These are phyloP conservation scores for Monosporascus sp. DNA, from an alignment of 2,329 filamentous ascomycete species.

Conservation along the genomic window DNA sequence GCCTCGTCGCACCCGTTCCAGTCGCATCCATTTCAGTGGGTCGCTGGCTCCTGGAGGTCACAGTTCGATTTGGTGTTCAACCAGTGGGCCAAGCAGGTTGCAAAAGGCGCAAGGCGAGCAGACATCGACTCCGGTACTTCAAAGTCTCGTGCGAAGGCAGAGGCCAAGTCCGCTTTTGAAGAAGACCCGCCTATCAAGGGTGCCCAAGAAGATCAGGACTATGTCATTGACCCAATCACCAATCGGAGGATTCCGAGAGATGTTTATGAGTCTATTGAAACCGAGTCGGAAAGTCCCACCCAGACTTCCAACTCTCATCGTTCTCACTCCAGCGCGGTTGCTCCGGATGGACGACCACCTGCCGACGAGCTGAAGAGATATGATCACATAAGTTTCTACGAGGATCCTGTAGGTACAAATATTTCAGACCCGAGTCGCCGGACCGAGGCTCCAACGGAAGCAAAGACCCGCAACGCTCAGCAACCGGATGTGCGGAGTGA, in stretches of 20 bases:
- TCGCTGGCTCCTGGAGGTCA: neutral
- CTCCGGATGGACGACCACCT: constrained; percentile 28
- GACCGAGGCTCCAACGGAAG: neutral
- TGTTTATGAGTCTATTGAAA: constrained; percentile 8
- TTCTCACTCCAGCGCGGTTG: constrained; percentile 28
- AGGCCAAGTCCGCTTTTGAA: neutral
- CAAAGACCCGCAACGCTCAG: constrained; percentile 2
- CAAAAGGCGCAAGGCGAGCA: constrained; percentile 1
- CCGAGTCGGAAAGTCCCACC: constrained; percentile 18
- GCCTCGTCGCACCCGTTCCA: no score
- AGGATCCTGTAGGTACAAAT: constrained; percentile 13
- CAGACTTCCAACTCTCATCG: constrained; percentile 30
- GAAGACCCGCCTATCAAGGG: neutral
- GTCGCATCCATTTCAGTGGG: neutral
- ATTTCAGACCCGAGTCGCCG: neutral
- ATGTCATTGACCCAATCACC: constrained; percentile 54
- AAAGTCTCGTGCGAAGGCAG: neutral
- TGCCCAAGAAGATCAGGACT: constrained; percentile 22
- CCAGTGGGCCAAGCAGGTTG: constrained; percentile 6
- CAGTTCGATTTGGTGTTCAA: constrained; percentile 10
- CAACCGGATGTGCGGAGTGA: constrained; percentile 18
- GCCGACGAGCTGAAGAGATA: constrained; percentile 32
- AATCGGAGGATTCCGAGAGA: constrained; percentile 44
- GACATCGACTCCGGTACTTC: neutral
- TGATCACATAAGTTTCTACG: constrained; percentile 26